Base-by-base conservation (phyloP, 768 basidiomycete species). In the Clitopilus hobsonii region DNA sequence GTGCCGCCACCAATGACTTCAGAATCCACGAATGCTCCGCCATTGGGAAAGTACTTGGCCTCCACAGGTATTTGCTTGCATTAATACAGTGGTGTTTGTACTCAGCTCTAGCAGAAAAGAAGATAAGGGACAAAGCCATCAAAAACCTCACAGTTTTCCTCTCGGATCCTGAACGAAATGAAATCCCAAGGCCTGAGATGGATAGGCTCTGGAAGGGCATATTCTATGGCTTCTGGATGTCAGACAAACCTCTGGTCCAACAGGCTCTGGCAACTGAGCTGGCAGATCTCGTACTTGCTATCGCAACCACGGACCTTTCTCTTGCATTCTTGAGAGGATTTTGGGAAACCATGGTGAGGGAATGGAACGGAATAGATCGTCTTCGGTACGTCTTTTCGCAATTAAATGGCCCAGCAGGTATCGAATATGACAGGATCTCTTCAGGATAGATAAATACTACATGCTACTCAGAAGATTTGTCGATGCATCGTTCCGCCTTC, bases 181-280 rank as follows among this genome's bases (percentile, higher is more conserved):
- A 69, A 22, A 70, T 96, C 26, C 71, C 88, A 14, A 83, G 87
- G 54, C 56, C 75, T 25, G 94, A 98, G 64, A 88, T 97, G 85
- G 80, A 83, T 58, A 96, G 94, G 70, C 69, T 98, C 26, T 98
- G 96, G 96, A 98, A 99, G 69, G 96, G 95, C 0, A 82, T 98
- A 51, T 99, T 96, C 69, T 99, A 96, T 70, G 97, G 96, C 67
- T 98, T 94, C 72, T 99, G 96, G 95, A 98, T 98, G 94, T 98
- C 95, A 8, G 96, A 99, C 72, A 99, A 98, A 67, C 95, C 95
- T 3, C 80, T 95, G 7, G 90, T 98, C 6, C 96, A 98, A 67
- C 96, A 98, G 67, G 87, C 86, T 13, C 80, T 99, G 14, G 93
- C 96, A 0, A 76, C 80, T 14, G 91, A 94, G 61, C 72, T 99